These are phyloP conservation scores for Tricholoma saponaceum DNA, from an alignment of 768 basidiomycete genomes.

Conservation along the genomic window DNA sequence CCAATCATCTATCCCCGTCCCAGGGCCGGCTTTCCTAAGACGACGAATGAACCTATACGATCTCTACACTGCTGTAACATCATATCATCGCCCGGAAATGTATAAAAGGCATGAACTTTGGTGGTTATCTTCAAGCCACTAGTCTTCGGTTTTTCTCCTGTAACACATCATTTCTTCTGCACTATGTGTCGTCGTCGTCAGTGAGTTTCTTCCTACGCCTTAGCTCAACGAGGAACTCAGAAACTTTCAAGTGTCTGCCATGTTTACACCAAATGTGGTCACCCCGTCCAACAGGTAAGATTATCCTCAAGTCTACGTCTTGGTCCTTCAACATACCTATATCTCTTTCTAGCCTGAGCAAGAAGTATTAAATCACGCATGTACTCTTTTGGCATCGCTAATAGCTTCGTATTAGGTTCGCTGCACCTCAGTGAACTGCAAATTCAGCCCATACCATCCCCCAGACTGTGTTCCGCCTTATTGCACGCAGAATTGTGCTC, in stretches of 20 bases:
- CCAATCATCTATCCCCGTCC: not conserved
- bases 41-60: not conserved
- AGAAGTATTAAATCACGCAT: not conserved
- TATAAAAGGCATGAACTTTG: conserved; percentile 13
- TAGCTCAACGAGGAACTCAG: not conserved
- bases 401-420: conserved; percentile 30
- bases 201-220: conserved; percentile 32
- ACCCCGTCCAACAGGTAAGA: conserved; percentile 25
- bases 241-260: conserved; percentile 38
- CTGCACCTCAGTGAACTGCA: conserved; percentile 42
- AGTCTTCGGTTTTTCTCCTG: conserved; percentile 6
- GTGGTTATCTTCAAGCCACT: not conserved
- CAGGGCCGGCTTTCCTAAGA: not conserved
- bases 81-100: not conserved
- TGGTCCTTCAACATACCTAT: not conserved
- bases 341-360: conserved; percentile 16
- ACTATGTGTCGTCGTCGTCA: conserved; percentile 54
- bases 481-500: conserved; percentile 38
- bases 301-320: not conserved
- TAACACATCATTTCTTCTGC: conserved; percentile 3
- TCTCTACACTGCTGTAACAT: not conserved
- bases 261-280: conserved; percentile 45
- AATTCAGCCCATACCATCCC: conserved; percentile 51
- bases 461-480: conserved; percentile 32
- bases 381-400: not conserved